Evolutionary conservation across 2,329 filamentous ascomycete species (phyloP).

Genomic region (Aspergillus chevalieri): DNA sequence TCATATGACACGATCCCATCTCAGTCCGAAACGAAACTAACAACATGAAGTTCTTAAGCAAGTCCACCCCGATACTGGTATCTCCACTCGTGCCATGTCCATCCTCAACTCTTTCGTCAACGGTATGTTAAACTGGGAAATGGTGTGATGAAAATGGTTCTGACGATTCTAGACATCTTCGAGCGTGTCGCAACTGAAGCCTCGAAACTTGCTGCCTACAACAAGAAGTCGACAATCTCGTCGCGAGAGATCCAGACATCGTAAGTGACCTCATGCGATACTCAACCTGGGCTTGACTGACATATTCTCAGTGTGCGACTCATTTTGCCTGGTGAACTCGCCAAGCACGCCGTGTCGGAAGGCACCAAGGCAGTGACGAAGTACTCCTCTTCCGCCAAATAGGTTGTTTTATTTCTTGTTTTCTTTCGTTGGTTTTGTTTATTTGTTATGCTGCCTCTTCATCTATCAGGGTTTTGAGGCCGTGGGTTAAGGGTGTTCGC

Average conservation of each 20-base stretch:
- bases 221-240: slow-evolving; percentile 99
- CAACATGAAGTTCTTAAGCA: slow-evolving; percentile 81
- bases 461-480: slow-evolving; percentile 17
- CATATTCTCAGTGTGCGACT: slow-evolving; percentile 63
- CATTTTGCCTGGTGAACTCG: slow-evolving; percentile 95
- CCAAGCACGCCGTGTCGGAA: slow-evolving; percentile 99
- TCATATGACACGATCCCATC: slow-evolving; percentile 31
- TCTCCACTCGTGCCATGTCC: slow-evolving; percentile 99
- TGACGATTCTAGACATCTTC: slow-evolving; percentile 70
- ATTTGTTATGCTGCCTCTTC: slow-evolving; percentile 36
- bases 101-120: slow-evolving; percentile 99
- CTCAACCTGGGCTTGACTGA: slow-evolving; percentile 18
- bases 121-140: slow-evolving; percentile 52
- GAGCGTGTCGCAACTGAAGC: slow-evolving; percentile 98
- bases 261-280: slow-evolving; percentile 37
- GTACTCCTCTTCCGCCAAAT: slow-evolving; percentile 99
- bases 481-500: slow-evolving; percentile 1
- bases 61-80: slow-evolving; percentile 99
- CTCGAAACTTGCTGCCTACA: slow-evolving; percentile 98
- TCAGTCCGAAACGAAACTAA: neutral
- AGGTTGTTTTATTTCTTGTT: slow-evolving; percentile 55
- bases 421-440: slow-evolving; percentile 20
- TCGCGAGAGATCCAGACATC: slow-evolving; percentile 99
- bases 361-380: slow-evolving; percentile 99
- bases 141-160: slow-evolving; percentile 1